phyloP scores from a whole-genome alignment of 2,329 filamentous ascomycete genomes.

The Verticillium dahliae region DNA sequence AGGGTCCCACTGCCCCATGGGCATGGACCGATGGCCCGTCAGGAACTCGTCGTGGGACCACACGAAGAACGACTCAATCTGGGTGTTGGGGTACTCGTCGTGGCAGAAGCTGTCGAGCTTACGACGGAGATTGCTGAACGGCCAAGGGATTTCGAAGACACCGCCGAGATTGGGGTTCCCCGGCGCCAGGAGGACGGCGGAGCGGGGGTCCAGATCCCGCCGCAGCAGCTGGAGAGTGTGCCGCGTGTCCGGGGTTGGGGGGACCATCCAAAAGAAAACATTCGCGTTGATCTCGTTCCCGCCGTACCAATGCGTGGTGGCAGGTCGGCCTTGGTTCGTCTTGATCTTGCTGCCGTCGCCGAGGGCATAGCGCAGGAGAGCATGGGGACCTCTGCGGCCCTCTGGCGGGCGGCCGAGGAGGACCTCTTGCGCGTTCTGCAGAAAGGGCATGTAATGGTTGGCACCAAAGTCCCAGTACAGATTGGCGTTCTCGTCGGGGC shows the following conservation, averaged over 20 bases:
- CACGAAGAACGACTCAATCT: background rate
- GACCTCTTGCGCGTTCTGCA: conserved; percentile 18
- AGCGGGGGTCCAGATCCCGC: background rate
- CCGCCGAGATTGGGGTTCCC: background rate
- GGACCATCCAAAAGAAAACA: conserved; percentile 1
- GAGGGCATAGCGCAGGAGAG: background rate
- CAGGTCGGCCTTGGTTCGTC: background rate
- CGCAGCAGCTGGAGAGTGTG: background rate
- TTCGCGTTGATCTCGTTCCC: conserved; percentile 5
- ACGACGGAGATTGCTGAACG: background rate
- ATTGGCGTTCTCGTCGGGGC: background rate
- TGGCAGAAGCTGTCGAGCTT: background rate
- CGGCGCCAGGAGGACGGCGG: conserved; percentile 6
- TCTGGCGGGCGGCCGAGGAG: conserved; percentile 12
- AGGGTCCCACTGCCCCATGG: conserved; percentile 1
- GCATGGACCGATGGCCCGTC: background rate
- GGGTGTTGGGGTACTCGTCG: background rate
- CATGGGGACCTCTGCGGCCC: background rate
- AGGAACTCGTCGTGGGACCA: conserved; percentile 9
- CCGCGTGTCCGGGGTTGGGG: background rate
- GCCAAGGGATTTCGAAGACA: background rate
- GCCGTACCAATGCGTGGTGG: conserved; percentile 3
- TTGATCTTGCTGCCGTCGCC: background rate
- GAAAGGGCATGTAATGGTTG: conserved; percentile 18
- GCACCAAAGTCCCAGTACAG: conserved; percentile 4